Base-by-base conservation (phyloP, 108 stramenopile genomes). In the Fragilariopsis cylindrus region DNA sequence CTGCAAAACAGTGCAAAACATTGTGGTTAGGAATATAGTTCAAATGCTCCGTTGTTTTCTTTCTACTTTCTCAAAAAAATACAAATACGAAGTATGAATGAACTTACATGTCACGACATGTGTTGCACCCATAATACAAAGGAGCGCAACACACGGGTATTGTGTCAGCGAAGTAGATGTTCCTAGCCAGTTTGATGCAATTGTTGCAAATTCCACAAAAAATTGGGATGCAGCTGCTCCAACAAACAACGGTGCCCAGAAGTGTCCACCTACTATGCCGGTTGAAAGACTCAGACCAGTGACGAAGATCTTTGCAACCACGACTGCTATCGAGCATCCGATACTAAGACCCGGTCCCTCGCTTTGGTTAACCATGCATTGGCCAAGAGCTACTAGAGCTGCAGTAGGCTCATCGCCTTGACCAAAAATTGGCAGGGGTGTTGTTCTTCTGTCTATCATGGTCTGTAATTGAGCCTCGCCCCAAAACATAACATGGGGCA, bases 401-500 rank as follows among this genome's bases (percentile, higher is more conserved):
- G 76, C 39, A 0, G 87, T 81, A 8, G 80, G 81, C 18, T 82
- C 87, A 65, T 83, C 78, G 41, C 57, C 75, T 52, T 73, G 60
- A 4, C 83, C 83, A 63, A 88, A 88, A 21, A 88, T 65, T 15
- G 87, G 87, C n/a, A 88, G 73, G 7, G 87, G 87, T 4, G 87
- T 88, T 43, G 74, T 70, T 57, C 87, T 84, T 67, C 81, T 84
- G 77, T 88, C 87, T 64, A 88, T 88, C 74, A 88, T 77, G 50
- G 74, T 85, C 62, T 88, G 87, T 16, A 88, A 69, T 65, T 88
- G 87, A 42, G 83, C 83, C 62, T 88, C 87, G 6, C 87, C 87
- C 87, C 87, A 88, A 73, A 88, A 88, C 82, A 88, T 62, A 15
- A 71, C 68, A 55, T 88, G 87, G 5, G 87, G 87, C 45, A 88